Base-by-base conservation (phyloP, 2,329 filamentous ascomycete genomes). In the Pyrenochaeta sp. region DNA sequence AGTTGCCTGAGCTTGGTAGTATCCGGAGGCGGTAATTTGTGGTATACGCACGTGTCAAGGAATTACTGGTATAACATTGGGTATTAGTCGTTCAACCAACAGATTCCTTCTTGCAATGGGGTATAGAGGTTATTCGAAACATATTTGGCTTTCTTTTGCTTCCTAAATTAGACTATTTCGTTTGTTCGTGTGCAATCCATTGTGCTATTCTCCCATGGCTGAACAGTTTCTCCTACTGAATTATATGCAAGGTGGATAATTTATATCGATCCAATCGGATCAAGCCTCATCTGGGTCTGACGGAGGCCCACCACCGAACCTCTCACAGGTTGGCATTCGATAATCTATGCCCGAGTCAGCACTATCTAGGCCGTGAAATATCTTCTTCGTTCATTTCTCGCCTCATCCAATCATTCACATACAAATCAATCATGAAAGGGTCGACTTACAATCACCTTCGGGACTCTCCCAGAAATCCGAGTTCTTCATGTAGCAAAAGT, bases 401-500 rank as follows among this genome's bases (percentile, higher is more conserved):
- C 21, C 17, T 9, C n/a, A 9, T n/a, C 10, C 20, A 10, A 7
- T 41, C 20, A 14, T 15, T 6, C 7, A 10, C 5, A 21, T 10
- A 18, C 2, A 3, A 35, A 35, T 11, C 12, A 4, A 11, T 20
- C 15, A 20, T 29, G 11, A 30, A 37, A 27, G 21, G 18, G 10
- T 12, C 27, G 41, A 43, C 30, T 21, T 42, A 66, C 63, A 62
- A 20, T 71, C 66, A 6, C 61, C 61, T 31, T 60, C 57, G 0
- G 63, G 63, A 52, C 46, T 56, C 45, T 72, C 23, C 67, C 68
- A 71, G 29, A 70, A 64, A 39, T 71, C 69, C 27, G 55, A 45
- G 31, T 61, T 61, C 21, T 60, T 63, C 14, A 69, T 51, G 51
- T 69, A 73, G 41, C 69, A 71, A 31, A 69, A 71, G 48, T 73